Evolutionary conservation across 2,329 filamentous ascomycete species (phyloP), one percentile per base, ranked within the genome.

Genomic region (Trichophyton equinum): DNA sequence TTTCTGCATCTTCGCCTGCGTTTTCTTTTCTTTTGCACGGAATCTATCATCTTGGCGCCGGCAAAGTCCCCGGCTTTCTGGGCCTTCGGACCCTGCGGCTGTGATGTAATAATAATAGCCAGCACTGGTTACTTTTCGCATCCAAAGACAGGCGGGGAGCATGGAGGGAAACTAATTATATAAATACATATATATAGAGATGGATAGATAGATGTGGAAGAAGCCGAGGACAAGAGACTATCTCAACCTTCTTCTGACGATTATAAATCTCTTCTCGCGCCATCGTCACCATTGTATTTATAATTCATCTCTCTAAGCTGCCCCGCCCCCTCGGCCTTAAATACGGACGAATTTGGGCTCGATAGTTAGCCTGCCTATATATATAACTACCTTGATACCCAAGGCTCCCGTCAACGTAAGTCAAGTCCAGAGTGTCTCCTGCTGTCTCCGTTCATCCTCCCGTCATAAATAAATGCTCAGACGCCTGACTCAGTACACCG

Each of bases 401-500:
- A 9, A 38, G 2, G 9, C 11, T 13, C 18, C 18, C 18, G 18
- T 18, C 9, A 13, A 38, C 0, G 9, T 38, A 38, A 38, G 11
- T 13, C 33, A 13, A 38, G 11, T 38, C 8, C 33, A 38, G 9
- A 38, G 33, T 38, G 8, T 38, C 9, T 4, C 11, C 33, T 11
- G 11, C 11, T 38, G 11, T 38, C 11, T 38, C 9, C 33, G 13
- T 38, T 38, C 33, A 38, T 13, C 33, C 33, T 38, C 33, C 33
- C 13, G 11, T 38, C 4, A 44, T n/a, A 2, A 22, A 27, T 53
- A 40, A 44, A 63, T 63, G 62, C 44, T 63, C 27, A 42, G 55
- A 22, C 61, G 61, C 33, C 58, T 62, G 25, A 18, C 40, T 38
- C 62, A 63, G 62, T 61, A 42, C 58, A 38, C 60, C 30, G 44